Evolutionary conservation across 2,329 filamentous ascomycete species (phyloP), one percentile per base, ranked within the genome.

Genomic region (Ophiostoma populinum): DNA sequence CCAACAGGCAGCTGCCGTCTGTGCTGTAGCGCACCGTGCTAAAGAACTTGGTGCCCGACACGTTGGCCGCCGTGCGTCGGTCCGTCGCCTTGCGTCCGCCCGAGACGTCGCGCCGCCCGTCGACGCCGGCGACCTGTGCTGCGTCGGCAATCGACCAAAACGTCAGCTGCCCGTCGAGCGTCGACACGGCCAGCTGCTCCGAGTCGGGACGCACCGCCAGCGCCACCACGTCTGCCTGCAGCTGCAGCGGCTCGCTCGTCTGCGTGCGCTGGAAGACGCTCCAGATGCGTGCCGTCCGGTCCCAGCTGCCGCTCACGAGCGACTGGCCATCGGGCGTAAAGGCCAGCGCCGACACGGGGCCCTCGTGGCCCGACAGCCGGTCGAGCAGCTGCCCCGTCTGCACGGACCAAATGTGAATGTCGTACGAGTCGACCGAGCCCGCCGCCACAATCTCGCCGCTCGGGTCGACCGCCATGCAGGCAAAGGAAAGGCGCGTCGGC

Each of bases 351-450:
- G 85, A 90, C 2, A 98, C 79, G 0, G 90, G 90, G 0, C 87
- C 90, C 57, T 98, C 87, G 46, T 98, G 90, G 1, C 90, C 92
- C 6, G 86, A 70, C 17, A 98, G 63, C 45, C 79, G 79, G 52
- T 98, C 90, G 6, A 98, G 71, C 13, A 98, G 64, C 54, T 98
- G 90, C 3, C 90, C 90, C 1, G 87, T 98, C 52, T 98, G 90
- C 4, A 98, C 92, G 5, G 83, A 94, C 90, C 90, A 98, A 42
- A 98, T 80, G 56, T 98, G 86, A 34, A 98, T 82, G 50, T 95
- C 87, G 45, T 94, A 95, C 5, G 86, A 93, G 53, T 98, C 90
- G 12, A 92, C 66, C 2, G 87, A 95, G 3, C 87, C 90, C 8
- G 90, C 90, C 40, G 87, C 92, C 3, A 98, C 80, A 7, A 98